These are phyloP conservation scores for Lachancea cidri DNA, from an alignment of 805 yeast genomes.

Conservation along the genomic window DNA sequence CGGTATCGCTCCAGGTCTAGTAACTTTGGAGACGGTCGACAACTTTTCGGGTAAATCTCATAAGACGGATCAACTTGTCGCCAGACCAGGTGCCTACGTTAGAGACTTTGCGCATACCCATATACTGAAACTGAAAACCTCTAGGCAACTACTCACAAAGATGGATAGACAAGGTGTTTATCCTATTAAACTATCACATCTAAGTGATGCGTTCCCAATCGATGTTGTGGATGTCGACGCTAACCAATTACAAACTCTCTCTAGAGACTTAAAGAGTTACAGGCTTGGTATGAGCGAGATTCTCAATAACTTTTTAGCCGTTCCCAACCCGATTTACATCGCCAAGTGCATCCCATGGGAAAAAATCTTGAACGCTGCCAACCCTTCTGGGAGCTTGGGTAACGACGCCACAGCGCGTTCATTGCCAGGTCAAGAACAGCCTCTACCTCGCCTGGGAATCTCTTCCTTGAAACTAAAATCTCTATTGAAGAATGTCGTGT, in stretches of 20 bases:
- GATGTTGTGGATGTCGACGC: conserved; percentile 32
- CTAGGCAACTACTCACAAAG: conserved; percentile 63
- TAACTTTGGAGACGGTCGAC: conserved; percentile 64
- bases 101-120: conserved; percentile 85
- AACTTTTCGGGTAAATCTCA: conserved; percentile 58
- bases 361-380: conserved; percentile 54
- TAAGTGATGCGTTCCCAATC: conserved; percentile 59
- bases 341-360: conserved; percentile 72
- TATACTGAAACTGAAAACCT: conserved; percentile 65
- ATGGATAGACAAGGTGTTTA: conserved; percentile 80
- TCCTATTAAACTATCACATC: conserved; percentile 82
- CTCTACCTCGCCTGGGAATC: conserved; percentile 68
- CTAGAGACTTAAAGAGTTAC: conserved; percentile 51
- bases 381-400: conserved; percentile 63
- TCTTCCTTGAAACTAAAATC: conserved; percentile 64
- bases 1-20: conserved; percentile 52
- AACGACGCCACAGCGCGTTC: conserved; percentile 60
- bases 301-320: conserved; percentile 70
- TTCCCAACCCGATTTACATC: conserved; percentile 64
- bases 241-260: conserved; percentile 32
- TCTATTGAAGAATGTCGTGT: conserved; percentile 47
- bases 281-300: conserved; percentile 79
- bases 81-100: conserved; percentile 67
- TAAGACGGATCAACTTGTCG: conserved; percentile 44
- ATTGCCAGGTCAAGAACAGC: conserved; percentile 65